These are phyloP conservation scores for Picochlorum costavermella DNA, from an alignment of 139 green algal species.

Conservation along the genomic window DNA sequence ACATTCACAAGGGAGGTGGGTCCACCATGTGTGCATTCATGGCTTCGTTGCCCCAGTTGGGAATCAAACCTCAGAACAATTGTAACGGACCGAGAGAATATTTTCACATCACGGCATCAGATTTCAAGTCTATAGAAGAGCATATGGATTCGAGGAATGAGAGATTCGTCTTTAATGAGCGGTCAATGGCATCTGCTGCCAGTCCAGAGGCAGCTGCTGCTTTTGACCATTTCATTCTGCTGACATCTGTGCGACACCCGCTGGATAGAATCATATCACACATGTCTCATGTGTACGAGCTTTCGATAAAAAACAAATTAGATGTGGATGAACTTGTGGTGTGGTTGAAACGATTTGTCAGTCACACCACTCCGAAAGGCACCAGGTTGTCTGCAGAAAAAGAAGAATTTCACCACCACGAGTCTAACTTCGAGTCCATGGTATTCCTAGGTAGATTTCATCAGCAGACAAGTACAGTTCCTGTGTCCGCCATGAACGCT, in stretches of 20 bases:
- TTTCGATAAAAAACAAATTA: background rate
- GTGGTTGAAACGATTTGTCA: background rate
- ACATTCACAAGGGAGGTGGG: constrained; percentile 8
- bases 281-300: background rate
- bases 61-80: background rate
- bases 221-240: background rate
- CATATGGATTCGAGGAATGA: background rate
- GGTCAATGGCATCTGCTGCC: background rate
- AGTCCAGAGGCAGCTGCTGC: background rate
- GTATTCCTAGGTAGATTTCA: background rate
- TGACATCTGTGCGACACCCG: background rate
- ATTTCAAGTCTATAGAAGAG: background rate
- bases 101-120: background rate
- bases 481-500: background rate
- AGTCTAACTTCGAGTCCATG: background rate
- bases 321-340: background rate
- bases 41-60: background rate
- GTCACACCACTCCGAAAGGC: background rate
- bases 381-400: background rate
- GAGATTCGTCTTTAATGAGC: background rate
- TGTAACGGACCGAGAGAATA: background rate
- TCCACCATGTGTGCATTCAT: background rate
- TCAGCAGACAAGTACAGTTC: background rate
- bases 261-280: constrained; percentile 1
- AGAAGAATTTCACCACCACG: background rate